These are phyloP conservation scores for Pyronema omphalodes DNA, from an alignment of 495 filamentous ascomycete genomes.

Conservation along the genomic window DNA sequence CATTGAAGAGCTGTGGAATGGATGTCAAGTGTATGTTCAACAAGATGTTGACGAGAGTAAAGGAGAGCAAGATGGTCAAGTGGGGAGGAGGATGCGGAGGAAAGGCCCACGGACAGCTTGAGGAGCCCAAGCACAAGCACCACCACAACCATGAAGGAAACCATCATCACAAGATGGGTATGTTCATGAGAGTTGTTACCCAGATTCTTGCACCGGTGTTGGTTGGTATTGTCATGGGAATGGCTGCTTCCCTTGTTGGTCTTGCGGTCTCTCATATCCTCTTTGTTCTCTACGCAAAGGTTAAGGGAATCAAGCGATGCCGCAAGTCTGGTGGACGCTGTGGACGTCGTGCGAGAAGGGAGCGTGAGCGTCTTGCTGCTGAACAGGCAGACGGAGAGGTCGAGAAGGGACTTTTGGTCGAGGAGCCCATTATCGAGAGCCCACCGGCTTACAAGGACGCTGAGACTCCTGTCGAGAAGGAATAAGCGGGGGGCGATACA, in stretches of 20 bases:
- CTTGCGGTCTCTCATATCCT: not conserved
- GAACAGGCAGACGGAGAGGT: not conserved
- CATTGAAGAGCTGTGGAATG: not conserved
- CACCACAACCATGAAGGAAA: not conserved
- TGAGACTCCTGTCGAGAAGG: not conserved
- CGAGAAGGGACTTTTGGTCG: conserved; percentile 1
- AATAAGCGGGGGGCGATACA: not conserved
- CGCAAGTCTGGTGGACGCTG: not conserved
- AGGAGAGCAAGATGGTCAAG: not conserved
- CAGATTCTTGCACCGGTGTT: conserved; percentile 1
- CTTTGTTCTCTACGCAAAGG: not conserved
- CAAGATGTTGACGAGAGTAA: not conserved
- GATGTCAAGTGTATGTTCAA: conserved; percentile 1
- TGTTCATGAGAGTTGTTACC: not conserved
- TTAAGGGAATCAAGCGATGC: not conserved
- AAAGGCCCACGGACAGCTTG: not conserved
- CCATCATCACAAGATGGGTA: not conserved
- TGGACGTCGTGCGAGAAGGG: not conserved
- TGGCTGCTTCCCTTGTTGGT: not conserved
- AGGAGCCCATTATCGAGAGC: not conserved
- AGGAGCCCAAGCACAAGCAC: not conserved
- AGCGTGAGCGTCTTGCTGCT: not conserved
- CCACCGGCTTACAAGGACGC: not conserved
- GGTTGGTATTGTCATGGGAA: conserved; percentile 2
- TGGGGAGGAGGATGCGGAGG: not conserved